Evolutionary conservation across 164 flowering plant species (phyloP).

Genomic region (Amborella trichopoda): DNA sequence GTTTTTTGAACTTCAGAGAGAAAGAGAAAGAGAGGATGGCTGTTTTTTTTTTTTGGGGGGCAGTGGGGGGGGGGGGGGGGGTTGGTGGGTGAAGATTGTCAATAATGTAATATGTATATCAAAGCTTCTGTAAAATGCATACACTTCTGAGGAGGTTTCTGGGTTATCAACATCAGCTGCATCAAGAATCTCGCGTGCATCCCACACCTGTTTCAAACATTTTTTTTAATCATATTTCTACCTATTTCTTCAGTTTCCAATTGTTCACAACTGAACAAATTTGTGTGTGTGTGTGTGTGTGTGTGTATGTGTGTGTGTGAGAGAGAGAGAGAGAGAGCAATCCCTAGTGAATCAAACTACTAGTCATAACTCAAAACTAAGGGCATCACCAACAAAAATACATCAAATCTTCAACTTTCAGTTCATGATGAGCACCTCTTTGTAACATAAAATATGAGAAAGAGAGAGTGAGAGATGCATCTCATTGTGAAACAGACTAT

Average conservation of each 20-base stretch:
- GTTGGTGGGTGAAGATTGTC: too few relatives aligned
- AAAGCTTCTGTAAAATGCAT: too few relatives aligned
- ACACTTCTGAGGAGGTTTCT: conserved; percentile 34
- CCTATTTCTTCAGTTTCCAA: not conserved
- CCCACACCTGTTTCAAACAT: conserved; percentile 32
- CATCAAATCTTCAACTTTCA: not conserved
- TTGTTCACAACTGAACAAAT: not conserved
- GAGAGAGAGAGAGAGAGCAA: not conserved
- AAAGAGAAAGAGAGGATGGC: too few relatives aligned
- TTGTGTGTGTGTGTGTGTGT: not conserved
- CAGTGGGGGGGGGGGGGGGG: too few relatives aligned
- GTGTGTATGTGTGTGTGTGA: not conserved
- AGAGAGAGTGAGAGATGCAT: not conserved
- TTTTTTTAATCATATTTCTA: not conserved
- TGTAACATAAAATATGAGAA: not conserved
- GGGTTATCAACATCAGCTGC: conserved; percentile 40
- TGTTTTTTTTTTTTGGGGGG: too few relatives aligned
- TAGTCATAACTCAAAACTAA: too few relatives aligned
- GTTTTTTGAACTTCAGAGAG: too few relatives aligned
- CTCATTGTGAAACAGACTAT: not conserved
- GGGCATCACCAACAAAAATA: not conserved
- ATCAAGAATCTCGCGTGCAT: conserved; percentile 51
- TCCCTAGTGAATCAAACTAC: not conserved
- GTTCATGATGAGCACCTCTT: not conserved
- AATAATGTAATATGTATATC: too few relatives aligned